Conservation (phyloP, 441 rosid genomes). For the Pelargonium australe region DNA sequence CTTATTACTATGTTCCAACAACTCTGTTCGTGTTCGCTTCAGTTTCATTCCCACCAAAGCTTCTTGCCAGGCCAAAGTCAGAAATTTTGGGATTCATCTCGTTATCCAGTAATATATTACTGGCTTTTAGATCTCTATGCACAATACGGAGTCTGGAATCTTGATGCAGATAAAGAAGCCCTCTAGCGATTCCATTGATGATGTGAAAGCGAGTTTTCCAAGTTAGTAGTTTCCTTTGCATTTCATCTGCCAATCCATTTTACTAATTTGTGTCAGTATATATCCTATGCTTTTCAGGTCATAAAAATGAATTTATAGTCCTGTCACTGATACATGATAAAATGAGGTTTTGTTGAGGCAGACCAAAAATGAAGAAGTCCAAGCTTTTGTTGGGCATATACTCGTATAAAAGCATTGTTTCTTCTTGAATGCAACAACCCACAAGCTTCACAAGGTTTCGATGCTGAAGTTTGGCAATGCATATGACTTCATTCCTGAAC, state of each 20-base stretch:
- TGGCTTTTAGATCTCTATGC: conserved; percentile 26
- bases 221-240: conserved; percentile 3
- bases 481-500: conserved; percentile 32
- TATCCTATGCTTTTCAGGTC: neutral
- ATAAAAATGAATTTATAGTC: too few species aligned
- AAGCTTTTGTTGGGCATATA: conserved; percentile 35
- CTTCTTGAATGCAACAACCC: conserved; percentile 30
- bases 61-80: conserved; percentile 35
- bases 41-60: conserved; percentile 13
- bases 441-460: conserved; percentile 32
- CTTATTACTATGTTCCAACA: too few species aligned
- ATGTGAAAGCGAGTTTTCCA: conserved; percentile 12
- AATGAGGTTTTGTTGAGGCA: neutral
- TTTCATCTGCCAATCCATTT: neutral
- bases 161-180: conserved; percentile 17
- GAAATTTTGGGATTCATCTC: conserved; percentile 26
- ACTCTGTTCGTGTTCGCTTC: conserved; percentile 8
- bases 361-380: conserved; percentile 39
- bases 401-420: conserved; percentile 29
- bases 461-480: conserved; percentile 33
- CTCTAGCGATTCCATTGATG: conserved; percentile 14
- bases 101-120: conserved; percentile 22
- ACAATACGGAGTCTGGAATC: conserved; percentile 20
- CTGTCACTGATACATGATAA: neutral
- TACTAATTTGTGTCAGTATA: too few species aligned